Evolutionary conservation across 2,329 filamentous ascomycete species (phyloP), one percentile per base, ranked within the genome.

Genomic region (Epichloe aotearoae): DNA sequence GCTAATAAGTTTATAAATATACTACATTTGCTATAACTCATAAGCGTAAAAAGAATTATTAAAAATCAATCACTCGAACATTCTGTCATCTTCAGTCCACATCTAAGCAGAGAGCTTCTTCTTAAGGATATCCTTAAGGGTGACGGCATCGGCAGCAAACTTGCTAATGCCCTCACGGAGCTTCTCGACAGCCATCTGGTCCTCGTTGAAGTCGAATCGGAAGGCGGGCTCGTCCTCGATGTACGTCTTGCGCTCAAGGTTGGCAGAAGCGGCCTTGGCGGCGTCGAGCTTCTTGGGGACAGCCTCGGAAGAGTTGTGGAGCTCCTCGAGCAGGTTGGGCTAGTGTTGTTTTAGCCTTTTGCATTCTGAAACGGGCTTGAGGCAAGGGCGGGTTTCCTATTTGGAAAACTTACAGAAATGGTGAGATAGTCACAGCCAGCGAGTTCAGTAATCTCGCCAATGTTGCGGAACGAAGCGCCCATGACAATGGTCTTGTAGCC

Each of bases 171-270:
- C 93, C 76, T 98, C 93, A 56, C 90, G 87, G 62, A 98, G 83
- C 86, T 98, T 98, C 84, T 97, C 90, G 59, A 95, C 88, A 57
- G 88, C 93, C 93, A 98, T 98, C 71, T 91, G 86, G 66, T 98
- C 89, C 80, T 98, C 93, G 80, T 98, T 98, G 83, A 98, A 95
- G 74, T 90, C 86, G 78, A 96, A 98, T 70, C 93, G 89, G 90
- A 97, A 98, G 47, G 73, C 66, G 50, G 89, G 64, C 81, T 98
- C 93, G 72, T 93, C 77, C 67, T 84, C 81, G 72, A 98, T 84
- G 81, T 95, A 98, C 52, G 75, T 75, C 78, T 86, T 87, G 86
- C 89, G 95, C 76, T 85, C 73, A 59, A 98, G 80, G 72, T 93
- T 72, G 58, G 93, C 79, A 52, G 73, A 68, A 59, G 70, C 54